Evolutionary conservation across 495 filamentous ascomycete genomes (phyloP), one percentile per base, ranked within the genome.

Genomic region (Trichoderma virens): DNA sequence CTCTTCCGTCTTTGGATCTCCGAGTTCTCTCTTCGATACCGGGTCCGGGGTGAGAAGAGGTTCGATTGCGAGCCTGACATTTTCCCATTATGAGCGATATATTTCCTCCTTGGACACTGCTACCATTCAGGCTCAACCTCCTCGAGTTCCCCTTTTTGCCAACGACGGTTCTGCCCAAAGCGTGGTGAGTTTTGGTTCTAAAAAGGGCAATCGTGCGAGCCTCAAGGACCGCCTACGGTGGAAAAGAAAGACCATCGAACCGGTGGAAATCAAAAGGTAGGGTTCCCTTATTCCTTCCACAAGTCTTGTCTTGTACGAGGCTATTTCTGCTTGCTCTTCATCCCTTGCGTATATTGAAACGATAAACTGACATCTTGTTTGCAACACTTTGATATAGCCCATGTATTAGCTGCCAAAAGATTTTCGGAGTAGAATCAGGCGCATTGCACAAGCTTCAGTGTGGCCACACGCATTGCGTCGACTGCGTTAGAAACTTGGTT

Each of bases 1-100:
- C 64, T 74, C 74, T 31, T 76, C 71, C 14, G 63, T 65, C 59
- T 68, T 68, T n/a, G 62, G 67, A 3, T 62, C 51, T 9, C 66
- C 66, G 23, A 39, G 61, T 28, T 27, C 64, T 0, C 60, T 64
- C 23, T 65, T 67, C 41, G 54, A 65, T 30, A 56, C 32, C 59
- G 13, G 64, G 25, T 8, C 35, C 38, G 35, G 31, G 0, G 13
- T 61, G 14, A 35, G 34, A 8, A 56, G 34, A 32, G 67, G 65
- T 27, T 63, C 69, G 38, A 74, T 74, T 60, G 76, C 45, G 75
- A 74, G 60, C 54, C 68, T 83, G 34, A 82, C 70, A 30, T 83
- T 83, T 66, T 73, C 75, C 16, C 78, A 76, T n/a, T 84, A 84
- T 63, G 82, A 83, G 16, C 80, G 74, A 65, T 83, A 79, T 47